Conservation (phyloP, 129 eudicot species). For the Mikania micrantha region DNA sequence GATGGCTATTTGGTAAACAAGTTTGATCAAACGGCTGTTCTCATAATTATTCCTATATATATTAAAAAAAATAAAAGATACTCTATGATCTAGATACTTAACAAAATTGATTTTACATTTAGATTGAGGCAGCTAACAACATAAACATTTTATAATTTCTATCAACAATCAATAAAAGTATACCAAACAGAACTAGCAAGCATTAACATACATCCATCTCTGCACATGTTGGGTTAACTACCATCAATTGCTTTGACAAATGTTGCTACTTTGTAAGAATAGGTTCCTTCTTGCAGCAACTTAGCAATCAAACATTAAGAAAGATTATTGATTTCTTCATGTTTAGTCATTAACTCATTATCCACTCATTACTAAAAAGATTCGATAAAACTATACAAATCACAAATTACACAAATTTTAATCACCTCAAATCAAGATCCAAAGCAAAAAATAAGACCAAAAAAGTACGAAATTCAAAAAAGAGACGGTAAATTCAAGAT, state of each 20-base stretch:
- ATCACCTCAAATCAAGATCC: conserved; percentile 15
- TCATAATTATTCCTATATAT: background rate
- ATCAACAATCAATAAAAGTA: background rate
- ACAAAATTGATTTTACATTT: background rate
- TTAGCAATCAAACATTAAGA: background rate
- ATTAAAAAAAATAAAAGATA: no score
- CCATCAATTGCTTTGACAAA: conserved; percentile 5
- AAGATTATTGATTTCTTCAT: background rate
- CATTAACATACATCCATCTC: background rate
- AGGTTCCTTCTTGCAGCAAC: conserved; percentile 10
- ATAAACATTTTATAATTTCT: background rate
- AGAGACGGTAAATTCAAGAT: conserved; percentile 9
- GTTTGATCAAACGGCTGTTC: background rate
- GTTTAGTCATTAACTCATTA: conserved; percentile 5
- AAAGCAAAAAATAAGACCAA: no score
- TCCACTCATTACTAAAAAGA: background rate
- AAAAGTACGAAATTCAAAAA: background rate
- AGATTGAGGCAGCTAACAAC: background rate
- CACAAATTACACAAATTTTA: background rate
- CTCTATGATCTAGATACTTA: no score
- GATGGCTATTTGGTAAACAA: background rate
- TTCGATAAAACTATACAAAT: background rate
- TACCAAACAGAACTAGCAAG: background rate
- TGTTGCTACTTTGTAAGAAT: background rate
- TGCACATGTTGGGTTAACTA: background rate